Conservation (phyloP, 441 rosid species). For the Raphanus hybrid region DNA sequence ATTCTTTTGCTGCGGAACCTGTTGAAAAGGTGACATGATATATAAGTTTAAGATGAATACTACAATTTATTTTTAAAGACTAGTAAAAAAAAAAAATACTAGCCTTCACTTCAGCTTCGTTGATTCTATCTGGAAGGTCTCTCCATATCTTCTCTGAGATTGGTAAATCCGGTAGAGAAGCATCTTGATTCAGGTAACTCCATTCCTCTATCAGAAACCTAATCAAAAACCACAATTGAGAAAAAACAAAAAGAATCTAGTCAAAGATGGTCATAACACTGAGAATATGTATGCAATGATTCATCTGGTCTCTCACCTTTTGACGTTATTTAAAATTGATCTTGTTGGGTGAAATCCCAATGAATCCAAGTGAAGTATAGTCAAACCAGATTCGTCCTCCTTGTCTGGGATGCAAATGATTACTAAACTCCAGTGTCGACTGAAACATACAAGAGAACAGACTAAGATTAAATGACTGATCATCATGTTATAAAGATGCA, state of each 20-base stretch:
- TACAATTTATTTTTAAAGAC: too few species aligned
- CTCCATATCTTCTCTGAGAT: constrained; percentile 66
- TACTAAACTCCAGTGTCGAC: constrained; percentile 95
- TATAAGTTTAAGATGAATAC: not conserved
- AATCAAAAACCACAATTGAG: constrained; percentile 16
- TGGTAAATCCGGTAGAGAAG: constrained; percentile 55
- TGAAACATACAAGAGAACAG: constrained; percentile 35
- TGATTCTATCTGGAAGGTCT: constrained; percentile 58
- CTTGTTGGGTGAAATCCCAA: constrained; percentile 66
- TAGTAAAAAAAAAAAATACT: not conserved
- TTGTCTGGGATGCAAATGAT: constrained; percentile 86
- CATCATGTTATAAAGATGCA: not conserved
- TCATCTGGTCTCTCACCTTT: constrained; percentile 50
- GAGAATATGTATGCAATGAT: constrained; percentile 5
- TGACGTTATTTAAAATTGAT: constrained; percentile 62
- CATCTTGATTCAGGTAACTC: constrained; percentile 59
- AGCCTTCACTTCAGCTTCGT: constrained; percentile 31
- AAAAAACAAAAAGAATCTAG: not conserved
- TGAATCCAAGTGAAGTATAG: constrained; percentile 89
- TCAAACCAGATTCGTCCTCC: constrained; percentile 76
- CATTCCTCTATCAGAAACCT: constrained; percentile 83
- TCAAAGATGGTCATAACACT: not conserved
- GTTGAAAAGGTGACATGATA: constrained; percentile 13
- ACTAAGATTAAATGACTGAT: not conserved
- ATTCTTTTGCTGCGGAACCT: constrained; percentile 94